These are phyloP conservation scores for Macroventuria anomochaeta DNA, from an alignment of 2,329 filamentous ascomycete genomes.

Conservation along the genomic window DNA sequence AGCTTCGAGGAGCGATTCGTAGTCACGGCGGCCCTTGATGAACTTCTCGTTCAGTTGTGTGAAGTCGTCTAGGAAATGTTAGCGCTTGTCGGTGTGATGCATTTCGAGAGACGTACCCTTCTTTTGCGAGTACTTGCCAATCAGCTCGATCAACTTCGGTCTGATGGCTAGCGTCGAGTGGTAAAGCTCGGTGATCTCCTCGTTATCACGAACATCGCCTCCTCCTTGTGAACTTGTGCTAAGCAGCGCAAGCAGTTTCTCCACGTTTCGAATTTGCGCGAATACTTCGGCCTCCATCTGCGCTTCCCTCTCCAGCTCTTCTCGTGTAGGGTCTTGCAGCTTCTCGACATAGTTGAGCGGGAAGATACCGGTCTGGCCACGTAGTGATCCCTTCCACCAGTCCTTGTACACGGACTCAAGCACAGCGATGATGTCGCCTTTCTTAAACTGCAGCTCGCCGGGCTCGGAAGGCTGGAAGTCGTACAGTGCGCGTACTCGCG, in stretches of 20 bases:
- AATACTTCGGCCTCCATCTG: conserved; percentile 90
- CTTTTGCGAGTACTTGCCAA: conserved; percentile 99
- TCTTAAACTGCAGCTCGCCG: conserved; percentile 93
- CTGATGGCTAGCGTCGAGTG: conserved; percentile 93
- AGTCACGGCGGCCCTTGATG: conserved; percentile 96
- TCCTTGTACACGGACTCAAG: conserved; percentile 98
- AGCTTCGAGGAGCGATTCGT: conserved; percentile 91
- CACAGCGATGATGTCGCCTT: conserved; percentile 96
- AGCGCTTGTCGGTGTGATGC: conserved; percentile 3
- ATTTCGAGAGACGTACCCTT: conserved; percentile 68
- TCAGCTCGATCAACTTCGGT: conserved; percentile 95
- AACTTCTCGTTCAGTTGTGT: conserved; percentile 99
- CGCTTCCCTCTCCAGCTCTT: conserved; percentile 92
- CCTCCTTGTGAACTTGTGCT: conserved; percentile 71
- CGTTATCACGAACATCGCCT: conserved; percentile 83
- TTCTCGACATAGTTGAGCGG: conserved; percentile 99
- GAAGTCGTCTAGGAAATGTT: conserved; percentile 77
- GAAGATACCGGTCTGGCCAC: conserved; percentile 96
- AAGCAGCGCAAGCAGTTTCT: conserved; percentile 83
- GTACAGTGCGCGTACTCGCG: conserved; percentile 88
- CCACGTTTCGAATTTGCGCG: conserved; percentile 77
- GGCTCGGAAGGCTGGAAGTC: conserved; percentile 95
- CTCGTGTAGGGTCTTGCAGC: conserved; percentile 88
- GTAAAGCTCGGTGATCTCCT: conserved; percentile 91
- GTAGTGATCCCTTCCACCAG: conserved; percentile 97